Conservation (phyloP, 495 filamentous ascomycete genomes). For the Penicillium psychrofluorescens region DNA sequence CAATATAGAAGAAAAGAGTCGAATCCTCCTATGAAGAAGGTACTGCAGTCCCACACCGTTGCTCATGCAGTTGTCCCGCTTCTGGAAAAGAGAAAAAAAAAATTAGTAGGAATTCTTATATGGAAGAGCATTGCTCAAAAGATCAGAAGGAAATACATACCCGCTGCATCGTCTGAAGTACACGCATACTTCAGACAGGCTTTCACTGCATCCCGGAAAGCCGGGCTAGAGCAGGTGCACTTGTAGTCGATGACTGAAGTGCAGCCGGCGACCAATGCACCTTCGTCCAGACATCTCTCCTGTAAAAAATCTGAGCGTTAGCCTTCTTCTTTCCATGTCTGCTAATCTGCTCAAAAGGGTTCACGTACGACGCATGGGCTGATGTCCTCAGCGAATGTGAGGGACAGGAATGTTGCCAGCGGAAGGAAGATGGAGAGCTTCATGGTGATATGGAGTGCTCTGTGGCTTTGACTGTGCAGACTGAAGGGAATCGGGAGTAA, state of each 20-base stretch:
- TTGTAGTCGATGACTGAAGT: conserved; percentile 4
- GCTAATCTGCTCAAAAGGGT: not conserved
- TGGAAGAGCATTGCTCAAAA: not conserved
- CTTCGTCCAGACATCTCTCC: conserved; percentile 11
- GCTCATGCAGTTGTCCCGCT: conserved; percentile 8
- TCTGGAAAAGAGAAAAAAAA: not conserved
- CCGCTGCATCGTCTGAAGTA: conserved; percentile 3
- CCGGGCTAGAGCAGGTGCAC: conserved; percentile 13
- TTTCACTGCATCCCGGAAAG: conserved; percentile 12
- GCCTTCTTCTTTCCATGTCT: not conserved
- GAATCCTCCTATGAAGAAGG: too few relatives aligned
- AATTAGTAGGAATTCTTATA: not conserved
- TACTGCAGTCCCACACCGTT: conserved; percentile 8
- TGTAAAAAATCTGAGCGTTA: conserved; percentile 2
- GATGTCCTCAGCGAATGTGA: conserved; percentile 7
- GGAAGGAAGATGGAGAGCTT: conserved; percentile 21
- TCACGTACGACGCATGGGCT: conserved; percentile 14
- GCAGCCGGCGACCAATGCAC: conserved; percentile 12
- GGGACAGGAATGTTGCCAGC: conserved; percentile 16
- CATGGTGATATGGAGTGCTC: conserved; percentile 9
- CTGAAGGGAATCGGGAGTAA: not conserved
- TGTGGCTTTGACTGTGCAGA: not conserved
- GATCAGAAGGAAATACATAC: conserved; percentile 3
- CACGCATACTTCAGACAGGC: conserved; percentile 11
- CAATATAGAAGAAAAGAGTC: too few relatives aligned